phyloP scores from a whole-genome alignment of 2,329 filamentous ascomycete species.

The Acarospora socialis region DNA sequence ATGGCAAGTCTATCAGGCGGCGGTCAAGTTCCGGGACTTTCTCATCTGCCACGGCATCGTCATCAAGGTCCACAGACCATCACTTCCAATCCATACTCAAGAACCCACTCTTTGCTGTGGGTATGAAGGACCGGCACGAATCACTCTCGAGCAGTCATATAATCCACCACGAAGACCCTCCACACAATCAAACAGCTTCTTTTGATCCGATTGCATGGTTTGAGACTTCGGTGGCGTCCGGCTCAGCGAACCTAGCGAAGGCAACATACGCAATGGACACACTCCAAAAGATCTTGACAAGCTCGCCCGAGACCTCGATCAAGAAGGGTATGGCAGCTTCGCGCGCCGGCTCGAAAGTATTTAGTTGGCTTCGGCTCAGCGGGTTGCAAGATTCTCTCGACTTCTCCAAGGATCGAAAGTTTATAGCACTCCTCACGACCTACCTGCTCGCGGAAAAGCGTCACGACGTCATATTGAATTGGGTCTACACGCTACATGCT shows the following conservation, averaged over 20 bases:
- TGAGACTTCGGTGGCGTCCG: conserved; percentile 26
- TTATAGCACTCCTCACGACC: conserved; percentile 20
- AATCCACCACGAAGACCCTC: neutral
- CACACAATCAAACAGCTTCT: conserved; percentile 7
- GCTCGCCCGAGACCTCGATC: conserved; percentile 11
- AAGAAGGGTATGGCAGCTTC: conserved; percentile 22
- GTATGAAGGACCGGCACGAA: neutral
- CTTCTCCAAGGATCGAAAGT: conserved; percentile 20
- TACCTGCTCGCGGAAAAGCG: conserved; percentile 27
- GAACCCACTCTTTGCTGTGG: conserved; percentile 31
- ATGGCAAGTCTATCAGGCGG: conserved; percentile 1
- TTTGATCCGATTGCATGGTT: conserved; percentile 23
- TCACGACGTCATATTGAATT: conserved; percentile 21
- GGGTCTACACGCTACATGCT: conserved; percentile 23
- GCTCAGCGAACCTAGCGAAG: conserved; percentile 18
- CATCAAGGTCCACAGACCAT: conserved; percentile 26
- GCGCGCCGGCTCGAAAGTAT: conserved; percentile 21
- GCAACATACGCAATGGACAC: conserved; percentile 20
- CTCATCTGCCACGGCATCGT: no score
- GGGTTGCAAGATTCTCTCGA: conserved; percentile 18
- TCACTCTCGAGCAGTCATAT: neutral
- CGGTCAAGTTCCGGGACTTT: conserved; percentile 8
- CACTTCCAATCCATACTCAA: conserved; percentile 37
- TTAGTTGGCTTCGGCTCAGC: conserved; percentile 29
- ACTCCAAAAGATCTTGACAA: conserved; percentile 21